phyloP scores from a whole-genome alignment of 2,329 filamentous ascomycete species.

The Beauveria rudraprayagi region DNA sequence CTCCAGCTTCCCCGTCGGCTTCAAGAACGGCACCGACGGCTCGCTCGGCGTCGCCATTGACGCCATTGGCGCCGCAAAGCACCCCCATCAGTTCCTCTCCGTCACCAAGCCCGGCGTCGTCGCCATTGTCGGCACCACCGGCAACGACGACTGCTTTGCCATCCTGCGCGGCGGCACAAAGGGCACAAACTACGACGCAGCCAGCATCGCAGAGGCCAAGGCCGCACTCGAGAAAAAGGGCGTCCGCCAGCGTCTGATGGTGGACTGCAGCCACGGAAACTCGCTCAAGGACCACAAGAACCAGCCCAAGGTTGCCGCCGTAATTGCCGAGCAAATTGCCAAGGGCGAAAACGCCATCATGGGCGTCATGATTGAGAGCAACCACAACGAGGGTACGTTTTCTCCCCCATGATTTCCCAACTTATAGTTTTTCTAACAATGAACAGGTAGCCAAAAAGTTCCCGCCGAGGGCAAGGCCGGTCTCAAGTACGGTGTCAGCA shows the following conservation, averaged over 20 bases:
- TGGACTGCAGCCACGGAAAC: conserved; percentile 93
- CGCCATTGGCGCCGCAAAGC: conserved; percentile 78
- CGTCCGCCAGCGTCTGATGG: conserved; percentile 75
- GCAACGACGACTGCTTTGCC: conserved; percentile 96
- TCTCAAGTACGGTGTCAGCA: conserved; percentile 84
- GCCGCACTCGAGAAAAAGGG: conserved; percentile 67
- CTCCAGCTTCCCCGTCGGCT: conserved; percentile 93
- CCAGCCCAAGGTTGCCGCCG: conserved; percentile 84
- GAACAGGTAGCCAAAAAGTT: conserved; percentile 65
- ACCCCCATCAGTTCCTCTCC: conserved; percentile 97
- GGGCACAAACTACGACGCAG: conserved; percentile 87
- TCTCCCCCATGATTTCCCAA: neutral
- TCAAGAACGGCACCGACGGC: conserved; percentile 99
- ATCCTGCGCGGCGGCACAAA: conserved; percentile 86
- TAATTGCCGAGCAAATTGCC: conserved; percentile 75
- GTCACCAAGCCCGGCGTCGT: conserved; percentile 96
- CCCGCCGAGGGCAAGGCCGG: conserved; percentile 69
- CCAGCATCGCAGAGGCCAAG: conserved; percentile 79
- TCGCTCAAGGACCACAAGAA: conserved; percentile 97
- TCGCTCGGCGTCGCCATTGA: conserved; percentile 87
- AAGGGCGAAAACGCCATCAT: conserved; percentile 83
- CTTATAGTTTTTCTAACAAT: conserved; percentile 18
- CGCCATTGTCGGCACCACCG: conserved; percentile 85
- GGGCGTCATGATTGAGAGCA: conserved; percentile 98
- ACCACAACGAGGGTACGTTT: conserved; percentile 66